These are phyloP conservation scores for Candida nonsorbophila DNA, from an alignment of 805 yeast genomes.

Conservation along the genomic window DNA sequence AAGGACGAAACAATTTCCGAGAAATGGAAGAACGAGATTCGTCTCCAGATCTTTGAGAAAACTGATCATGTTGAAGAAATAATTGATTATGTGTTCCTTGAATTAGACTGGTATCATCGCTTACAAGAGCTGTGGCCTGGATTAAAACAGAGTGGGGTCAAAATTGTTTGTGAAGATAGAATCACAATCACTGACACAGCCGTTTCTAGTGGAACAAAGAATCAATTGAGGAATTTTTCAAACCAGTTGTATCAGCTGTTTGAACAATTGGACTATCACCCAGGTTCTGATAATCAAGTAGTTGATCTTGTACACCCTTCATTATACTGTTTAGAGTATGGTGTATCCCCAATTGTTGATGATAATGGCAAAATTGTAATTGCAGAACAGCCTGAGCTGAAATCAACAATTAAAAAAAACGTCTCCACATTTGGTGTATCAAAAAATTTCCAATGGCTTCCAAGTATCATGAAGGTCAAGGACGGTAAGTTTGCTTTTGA, in stretches of 20 bases:
- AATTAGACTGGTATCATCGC: constrained; percentile 23
- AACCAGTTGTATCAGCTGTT: constrained; percentile 11
- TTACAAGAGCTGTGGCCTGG: constrained; percentile 7
- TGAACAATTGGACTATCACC: constrained; percentile 29
- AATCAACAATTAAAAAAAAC: constrained; percentile 7
- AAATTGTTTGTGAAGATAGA: constrained; percentile 14
- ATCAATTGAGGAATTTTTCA: constrained; percentile 7
- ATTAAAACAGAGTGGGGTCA: constrained; percentile 8
- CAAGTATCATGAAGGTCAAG: constrained; percentile 14
- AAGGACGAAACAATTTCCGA: constrained; percentile 8
- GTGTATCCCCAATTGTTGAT: constrained; percentile 14
- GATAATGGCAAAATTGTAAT: constrained; percentile 4
- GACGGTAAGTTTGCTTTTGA: constrained; percentile 13
- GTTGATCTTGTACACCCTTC: constrained; percentile 39
- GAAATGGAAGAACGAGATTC: constrained; percentile 16
- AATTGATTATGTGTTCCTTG: constrained; percentile 19
- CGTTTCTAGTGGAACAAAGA: constrained; percentile 8
- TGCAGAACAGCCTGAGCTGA: constrained; percentile 5
- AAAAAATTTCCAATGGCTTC: constrained; percentile 33
- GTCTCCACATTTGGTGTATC: constrained; percentile 13
- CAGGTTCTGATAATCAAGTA: constrained; percentile 31
- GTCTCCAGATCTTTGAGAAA: constrained; percentile 7
- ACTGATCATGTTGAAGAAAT: constrained; percentile 12
- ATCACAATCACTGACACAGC: constrained; percentile 14
- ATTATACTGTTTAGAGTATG: constrained; percentile 29